Base-by-base conservation (phyloP, 164 flowering plant species). In the Vitis rupestris region DNA sequence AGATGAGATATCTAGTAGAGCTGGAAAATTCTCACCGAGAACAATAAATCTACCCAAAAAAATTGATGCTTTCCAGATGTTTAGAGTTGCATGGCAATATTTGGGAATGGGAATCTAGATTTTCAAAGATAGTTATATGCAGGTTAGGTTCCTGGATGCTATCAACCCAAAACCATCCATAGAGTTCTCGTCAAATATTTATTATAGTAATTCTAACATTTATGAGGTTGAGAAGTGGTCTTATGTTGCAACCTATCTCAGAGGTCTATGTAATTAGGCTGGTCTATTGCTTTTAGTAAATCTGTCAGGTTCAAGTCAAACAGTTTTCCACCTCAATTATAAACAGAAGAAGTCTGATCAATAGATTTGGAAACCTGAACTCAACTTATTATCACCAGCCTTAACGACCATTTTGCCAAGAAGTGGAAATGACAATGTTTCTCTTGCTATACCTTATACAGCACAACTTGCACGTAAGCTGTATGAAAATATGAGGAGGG, bases 401-500 rank as follows among this genome's bases (percentile, higher is more conserved):
- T 19, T 48, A 44, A 49, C 9, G 44, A 23, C 52, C 64, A 49
- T 1, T 48, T 49, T 27, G 11, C 50, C 47, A 19, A 48, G 50
- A 19, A 48, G 50, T 54, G 30, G 37, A 52, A 5, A 53, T 50
- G 50, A 66, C 10, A 49, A 31, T 37, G 61, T 37, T 61, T 19
- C n/a, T 50, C 5, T 73, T 72, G 9, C 56, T 65, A 12, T 65
- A 10, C 60, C 59, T 66, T 50, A 50, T 69, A 52, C 85, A 90
- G 97, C 78, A 69, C 78, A 75, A 71, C 85, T 88, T 68, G 94
- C 94, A 49, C 85, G 94, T 57, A 80, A 82, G 54, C 72, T 88
- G 31, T 92, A 88, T 73, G 81, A 86, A 76, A 67, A 68, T 15
- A 80, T 90, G 89, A 83, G 89, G 64, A 80, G 81, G 76, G 93